phyloP scores from a whole-genome alignment of 352 stramenopile genomes.

The Elongisporangium anandrum region DNA sequence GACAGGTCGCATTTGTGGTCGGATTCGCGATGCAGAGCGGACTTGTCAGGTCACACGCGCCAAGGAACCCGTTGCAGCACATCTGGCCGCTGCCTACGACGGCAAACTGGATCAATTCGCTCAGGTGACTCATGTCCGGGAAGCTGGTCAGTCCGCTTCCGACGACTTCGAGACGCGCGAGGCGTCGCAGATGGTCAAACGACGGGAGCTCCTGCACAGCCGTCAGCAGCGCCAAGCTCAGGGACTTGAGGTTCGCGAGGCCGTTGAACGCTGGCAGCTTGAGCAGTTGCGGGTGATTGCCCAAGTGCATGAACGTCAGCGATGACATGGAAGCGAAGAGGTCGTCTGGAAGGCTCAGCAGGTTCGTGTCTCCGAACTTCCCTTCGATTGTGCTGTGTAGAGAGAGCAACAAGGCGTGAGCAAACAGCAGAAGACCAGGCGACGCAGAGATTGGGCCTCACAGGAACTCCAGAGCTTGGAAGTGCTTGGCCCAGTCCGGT shows the following conservation, averaged over 20 bases:
- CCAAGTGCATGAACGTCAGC: slow-evolving; percentile 31
- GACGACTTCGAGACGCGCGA: slow-evolving; percentile 16
- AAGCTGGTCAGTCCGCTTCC: slow-evolving; percentile 7
- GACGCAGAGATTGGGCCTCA: slow-evolving; percentile 9
- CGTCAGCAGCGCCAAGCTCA: slow-evolving; percentile 17
- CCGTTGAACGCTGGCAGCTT: slow-evolving; percentile 24
- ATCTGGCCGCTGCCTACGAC: slow-evolving; percentile 4
- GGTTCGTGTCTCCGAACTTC: slow-evolving; percentile 10
- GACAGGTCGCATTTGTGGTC: neutral
- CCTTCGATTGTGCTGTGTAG: slow-evolving; percentile 22
- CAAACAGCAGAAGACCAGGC: too few species aligned
- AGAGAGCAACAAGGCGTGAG: neutral
- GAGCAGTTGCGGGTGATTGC: slow-evolving; percentile 8
- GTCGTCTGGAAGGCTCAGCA: slow-evolving; percentile 14
- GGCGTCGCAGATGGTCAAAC: slow-evolving; percentile 10
- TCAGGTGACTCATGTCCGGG: slow-evolving; percentile 16
- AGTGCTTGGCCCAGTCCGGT: slow-evolving; percentile 8
- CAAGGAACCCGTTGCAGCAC: slow-evolving; percentile 33
- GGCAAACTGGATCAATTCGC: slow-evolving; percentile 14
- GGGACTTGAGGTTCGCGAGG: slow-evolving; percentile 24
- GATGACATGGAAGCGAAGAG: slow-evolving; percentile 23
- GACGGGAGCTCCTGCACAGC: slow-evolving; percentile 11
- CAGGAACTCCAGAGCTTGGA: slow-evolving; percentile 19
- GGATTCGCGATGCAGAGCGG: slow-evolving; percentile 2
- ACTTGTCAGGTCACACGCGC: slow-evolving; percentile 20